Evolutionary conservation across 78 protist genomes (phyloP), one percentile per base, ranked within the genome.

Genomic region (Blattamonas nauphoetae): DNA sequence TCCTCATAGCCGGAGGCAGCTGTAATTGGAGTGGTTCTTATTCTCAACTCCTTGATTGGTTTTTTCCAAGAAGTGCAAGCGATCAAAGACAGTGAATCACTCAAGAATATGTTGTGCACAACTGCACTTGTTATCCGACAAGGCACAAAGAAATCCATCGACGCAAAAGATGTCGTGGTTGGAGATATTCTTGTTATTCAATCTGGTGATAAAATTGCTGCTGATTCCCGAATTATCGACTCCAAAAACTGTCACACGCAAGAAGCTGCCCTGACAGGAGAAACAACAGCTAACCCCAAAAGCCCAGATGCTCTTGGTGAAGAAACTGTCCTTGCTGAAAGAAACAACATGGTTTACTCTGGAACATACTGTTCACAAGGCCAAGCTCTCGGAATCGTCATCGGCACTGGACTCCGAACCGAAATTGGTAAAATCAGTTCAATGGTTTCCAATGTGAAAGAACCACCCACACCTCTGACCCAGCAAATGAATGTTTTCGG

Each of bases 141-240:
- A 3, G 88, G 83, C 32, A 29, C 6, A 42, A 3, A n/a, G n/a
- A 2, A 42, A n/a, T 41, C 42, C 11, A 42, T 86, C 3, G 42
- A 1, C 4, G 83, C 88, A 1, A 21, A 4, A n/a, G 42, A 86
- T n/a, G 46, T 86, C 34, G 88, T 86, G 29, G 84, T 81, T 1
- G 88, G 88, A n/a, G 88, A 86, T 55, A n/a, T 86, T 32, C 5
- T 86, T n/a, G n/a, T n/a, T n/a, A n/a, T n/a, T n/a, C n/a, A n/a
- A n/a, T n/a, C n/a, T n/a, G n/a, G n/a, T n/a, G n/a, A n/a, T n/a
- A n/a, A n/a, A n/a, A n/a, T n/a, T n/a, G n/a, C n/a, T n/a, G n/a
- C n/a, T n/a, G n/a, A n/a, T n/a, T n/a, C n/a, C n/a, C n/a, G n/a
- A n/a, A n/a, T n/a, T n/a, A n/a, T n/a, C n/a, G n/a, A n/a, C n/a